These are phyloP conservation scores for Eimeria necatrix DNA, from an alignment of 169 alveolate species.

Conservation along the genomic window DNA sequence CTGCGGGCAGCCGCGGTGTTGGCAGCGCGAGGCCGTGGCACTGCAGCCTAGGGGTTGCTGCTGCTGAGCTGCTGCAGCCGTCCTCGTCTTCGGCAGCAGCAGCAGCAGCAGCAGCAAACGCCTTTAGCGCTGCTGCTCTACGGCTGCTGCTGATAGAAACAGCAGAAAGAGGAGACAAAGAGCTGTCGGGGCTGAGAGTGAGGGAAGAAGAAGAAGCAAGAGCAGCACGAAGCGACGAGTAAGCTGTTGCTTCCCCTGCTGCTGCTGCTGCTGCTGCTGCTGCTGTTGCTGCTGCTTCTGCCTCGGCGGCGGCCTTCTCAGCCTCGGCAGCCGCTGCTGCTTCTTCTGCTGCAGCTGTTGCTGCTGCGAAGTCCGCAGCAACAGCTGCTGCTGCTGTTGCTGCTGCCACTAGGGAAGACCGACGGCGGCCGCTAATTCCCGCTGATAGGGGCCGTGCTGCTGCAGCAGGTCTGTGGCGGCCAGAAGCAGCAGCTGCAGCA, in stretches of 20 bases:
- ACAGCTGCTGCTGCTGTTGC: slow-evolving; percentile 14
- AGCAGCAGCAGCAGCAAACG: slow-evolving; percentile 65
- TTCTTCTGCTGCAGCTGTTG: slow-evolving; percentile 30
- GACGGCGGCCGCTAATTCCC: not conserved
- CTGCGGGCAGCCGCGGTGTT: not conserved
- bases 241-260: slow-evolving; percentile 66
- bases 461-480: slow-evolving; percentile 32
- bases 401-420: not conserved
- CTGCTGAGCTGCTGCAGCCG: slow-evolving; percentile 61
- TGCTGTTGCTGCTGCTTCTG: slow-evolving; percentile 47
- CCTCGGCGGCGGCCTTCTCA: slow-evolving; percentile 49
- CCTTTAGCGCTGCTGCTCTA: not conserved
- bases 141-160: not conserved
- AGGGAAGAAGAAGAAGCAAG: not conserved
- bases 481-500: slow-evolving; percentile 52
- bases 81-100: not conserved
- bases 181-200: slow-evolving; percentile 50
- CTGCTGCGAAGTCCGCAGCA: slow-evolving; percentile 50
- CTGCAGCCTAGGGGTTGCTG: not conserved
- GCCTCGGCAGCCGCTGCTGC: slow-evolving; percentile 40
- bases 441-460: slow-evolving; percentile 1
- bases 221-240: slow-evolving; percentile 27
- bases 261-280: slow-evolving; percentile 67
- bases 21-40: not conserved
- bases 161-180: slow-evolving; percentile 49